Evolutionary conservation across 352 stramenopile genomes (phyloP).

Genomic region (Pythium aphanidermatum): DNA sequence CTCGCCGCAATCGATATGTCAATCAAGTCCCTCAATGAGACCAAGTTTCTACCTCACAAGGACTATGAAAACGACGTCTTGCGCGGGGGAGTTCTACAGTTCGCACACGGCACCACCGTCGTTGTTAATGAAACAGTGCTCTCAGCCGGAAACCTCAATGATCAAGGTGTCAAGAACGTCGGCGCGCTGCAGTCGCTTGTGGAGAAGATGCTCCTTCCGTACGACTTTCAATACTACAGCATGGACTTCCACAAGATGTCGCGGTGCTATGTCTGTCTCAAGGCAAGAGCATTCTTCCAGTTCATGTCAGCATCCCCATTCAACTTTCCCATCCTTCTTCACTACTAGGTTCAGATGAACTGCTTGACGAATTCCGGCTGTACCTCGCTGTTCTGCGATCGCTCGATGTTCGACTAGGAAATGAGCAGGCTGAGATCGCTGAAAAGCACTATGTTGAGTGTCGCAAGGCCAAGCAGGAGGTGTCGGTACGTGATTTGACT

Average conservation of each 20-base stretch:
- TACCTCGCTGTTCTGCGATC: slow-evolving; percentile 55
- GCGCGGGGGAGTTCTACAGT: slow-evolving; percentile 43
- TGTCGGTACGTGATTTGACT: slow-evolving; percentile 39
- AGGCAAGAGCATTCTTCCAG: slow-evolving; percentile 64
- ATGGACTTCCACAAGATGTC: slow-evolving; percentile 81
- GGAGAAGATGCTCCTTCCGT: slow-evolving; percentile 69
- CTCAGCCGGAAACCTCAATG: slow-evolving; percentile 55
- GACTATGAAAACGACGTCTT: slow-evolving; percentile 70
- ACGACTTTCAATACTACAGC: slow-evolving; percentile 82
- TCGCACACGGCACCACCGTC: slow-evolving; percentile 57
- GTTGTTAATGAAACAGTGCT: slow-evolving; percentile 66
- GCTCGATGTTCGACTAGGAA: slow-evolving; percentile 50
- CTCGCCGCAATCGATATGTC: slow-evolving; percentile 44
- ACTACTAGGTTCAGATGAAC: no score
- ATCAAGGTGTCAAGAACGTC: slow-evolving; percentile 71
- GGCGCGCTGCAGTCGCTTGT: slow-evolving; percentile 63
- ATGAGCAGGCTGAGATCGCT: slow-evolving; percentile 66
- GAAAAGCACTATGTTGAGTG: slow-evolving; percentile 77
- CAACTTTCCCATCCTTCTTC: no score
- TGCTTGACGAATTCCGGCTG: slow-evolving; percentile 62
- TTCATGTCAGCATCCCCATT: slow-evolving; percentile 43
- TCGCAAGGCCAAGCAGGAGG: slow-evolving; percentile 58
- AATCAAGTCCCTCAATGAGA: slow-evolving; percentile 50
- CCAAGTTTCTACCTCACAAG: slow-evolving; percentile 64
- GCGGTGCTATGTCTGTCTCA: slow-evolving; percentile 60